phyloP scores from a whole-genome alignment of 805 yeast genomes.

The Lachancea nothofagi region DNA sequence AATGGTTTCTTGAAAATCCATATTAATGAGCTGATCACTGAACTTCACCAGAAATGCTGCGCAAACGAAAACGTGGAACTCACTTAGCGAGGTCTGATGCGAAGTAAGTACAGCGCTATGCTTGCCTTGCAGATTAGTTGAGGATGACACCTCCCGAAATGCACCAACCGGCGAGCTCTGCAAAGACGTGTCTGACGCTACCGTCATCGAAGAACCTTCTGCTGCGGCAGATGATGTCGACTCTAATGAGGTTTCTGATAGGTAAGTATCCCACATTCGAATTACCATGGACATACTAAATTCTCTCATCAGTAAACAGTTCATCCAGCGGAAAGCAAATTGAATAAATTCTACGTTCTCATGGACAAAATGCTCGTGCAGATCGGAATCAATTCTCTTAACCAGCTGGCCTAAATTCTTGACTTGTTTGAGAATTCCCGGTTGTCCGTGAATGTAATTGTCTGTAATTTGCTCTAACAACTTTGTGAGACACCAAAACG shows the following conservation, averaged over 20 bases:
- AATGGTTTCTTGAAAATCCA: conserved; percentile 93
- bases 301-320: conserved; percentile 93
- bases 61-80: conserved; percentile 93
- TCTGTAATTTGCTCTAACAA: conserved; percentile 92
- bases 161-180: conserved; percentile 6
- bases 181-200: conserved; percentile 4
- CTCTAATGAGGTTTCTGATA: conserved; percentile 56
- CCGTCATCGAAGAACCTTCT: conserved; percentile 3
- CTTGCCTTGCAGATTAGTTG: conserved; percentile 1
- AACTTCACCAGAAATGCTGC: conserved; percentile 93
- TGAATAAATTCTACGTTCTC: conserved; percentile 94
- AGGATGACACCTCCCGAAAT: conserved; percentile 3
- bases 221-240: conserved; percentile 15
- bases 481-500: conserved; percentile 93
- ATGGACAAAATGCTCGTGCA: conserved; percentile 65
- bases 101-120: conserved; percentile 1
- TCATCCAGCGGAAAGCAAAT: conserved; percentile 98
- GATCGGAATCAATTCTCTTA: conserved; percentile 67
- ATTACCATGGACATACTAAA: conserved; percentile 69
- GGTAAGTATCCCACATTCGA: conserved; percentile 97
- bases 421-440: conserved; percentile 92
- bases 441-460: conserved; percentile 96
- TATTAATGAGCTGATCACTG: conserved; percentile 66
- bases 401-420: conserved; percentile 71
- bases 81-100: conserved; percentile 46